Evolutionary conservation across 1,284 basidiomycete genomes (phyloP).

Genomic region (Marasmius sp.): DNA sequence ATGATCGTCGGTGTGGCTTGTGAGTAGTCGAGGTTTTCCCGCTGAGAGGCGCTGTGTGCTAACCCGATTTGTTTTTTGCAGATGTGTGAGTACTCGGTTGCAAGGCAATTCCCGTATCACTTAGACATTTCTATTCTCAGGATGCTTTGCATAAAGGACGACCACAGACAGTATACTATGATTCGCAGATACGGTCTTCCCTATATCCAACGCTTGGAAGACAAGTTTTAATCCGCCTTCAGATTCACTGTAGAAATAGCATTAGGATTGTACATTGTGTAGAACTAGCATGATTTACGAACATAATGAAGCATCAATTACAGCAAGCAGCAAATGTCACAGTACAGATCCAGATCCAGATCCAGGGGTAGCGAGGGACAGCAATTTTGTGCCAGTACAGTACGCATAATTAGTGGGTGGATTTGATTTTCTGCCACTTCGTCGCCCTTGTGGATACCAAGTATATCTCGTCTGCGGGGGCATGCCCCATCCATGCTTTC

Average conservation of each 20-base stretch:
- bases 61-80: conserved; percentile 18
- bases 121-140: conserved; percentile 26
- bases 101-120: not conserved
- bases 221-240: conserved; percentile 5
- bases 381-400: too few species aligned
- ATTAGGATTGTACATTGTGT: too few species aligned
- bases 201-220: conserved; percentile 29
- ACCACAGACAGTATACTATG: conserved; percentile 48
- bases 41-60: not conserved
- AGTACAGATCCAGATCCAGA: too few species aligned
- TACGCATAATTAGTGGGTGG: not conserved
- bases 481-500: conserved; percentile 62
- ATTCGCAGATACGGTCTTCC: conserved; percentile 44
- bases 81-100: conserved; percentile 43
- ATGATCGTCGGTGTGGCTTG: conserved; percentile 63
- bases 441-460: conserved; percentile 63
- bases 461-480: conserved; percentile 58
- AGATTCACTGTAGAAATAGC: too few species aligned
- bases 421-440: conserved; percentile 49
- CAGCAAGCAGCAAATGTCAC: too few species aligned
- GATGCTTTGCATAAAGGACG: conserved; percentile 59
- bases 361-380: too few species aligned
- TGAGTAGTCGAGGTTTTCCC: conserved; percentile 31
- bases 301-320: too few species aligned
- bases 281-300: too few species aligned